These are phyloP conservation scores for Acanthamoeba culbertsoni DNA, from an alignment of 208 protist species.

Conservation along the genomic window DNA sequence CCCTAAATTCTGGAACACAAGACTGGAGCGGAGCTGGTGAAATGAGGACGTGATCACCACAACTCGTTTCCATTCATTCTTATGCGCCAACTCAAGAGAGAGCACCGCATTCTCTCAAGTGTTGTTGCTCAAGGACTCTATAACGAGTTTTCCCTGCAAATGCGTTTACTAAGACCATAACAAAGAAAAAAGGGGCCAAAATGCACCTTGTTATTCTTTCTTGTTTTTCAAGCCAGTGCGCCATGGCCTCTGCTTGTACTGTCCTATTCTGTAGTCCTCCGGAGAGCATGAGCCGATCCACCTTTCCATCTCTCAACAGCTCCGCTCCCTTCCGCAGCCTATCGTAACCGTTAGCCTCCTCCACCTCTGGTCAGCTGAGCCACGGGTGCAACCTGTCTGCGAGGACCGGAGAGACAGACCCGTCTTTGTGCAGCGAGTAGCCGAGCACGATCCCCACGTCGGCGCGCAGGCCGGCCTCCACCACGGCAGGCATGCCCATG, in stretches of 20 bases:
- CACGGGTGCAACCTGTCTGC: neutral
- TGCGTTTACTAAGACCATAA: too few species aligned
- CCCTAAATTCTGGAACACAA: too few species aligned
- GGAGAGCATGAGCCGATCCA: neutral
- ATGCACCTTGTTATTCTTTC: neutral
- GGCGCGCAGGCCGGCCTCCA: neutral
- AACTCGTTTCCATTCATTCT: too few species aligned
- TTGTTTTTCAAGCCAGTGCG: neutral
- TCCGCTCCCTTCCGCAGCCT: neutral
- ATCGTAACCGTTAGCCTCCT: neutral
- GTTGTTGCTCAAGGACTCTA: too few species aligned
- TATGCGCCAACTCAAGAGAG: too few species aligned
- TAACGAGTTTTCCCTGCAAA: too few species aligned
- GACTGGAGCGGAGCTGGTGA: too few species aligned
- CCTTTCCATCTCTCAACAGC: neutral
- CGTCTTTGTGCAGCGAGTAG: neutral
- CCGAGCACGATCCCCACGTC: neutral
- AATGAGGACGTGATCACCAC: too few species aligned
- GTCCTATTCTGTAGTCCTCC: neutral
- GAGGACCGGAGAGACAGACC: neutral
- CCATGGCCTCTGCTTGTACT: neutral
- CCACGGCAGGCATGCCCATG: neutral
- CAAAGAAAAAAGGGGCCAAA: too few species aligned
- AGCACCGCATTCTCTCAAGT: too few species aligned
- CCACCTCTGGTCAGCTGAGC: neutral